These are phyloP conservation scores for Haberlea rhodopensis DNA, from an alignment of 257 asterid species.

Conservation along the genomic window DNA sequence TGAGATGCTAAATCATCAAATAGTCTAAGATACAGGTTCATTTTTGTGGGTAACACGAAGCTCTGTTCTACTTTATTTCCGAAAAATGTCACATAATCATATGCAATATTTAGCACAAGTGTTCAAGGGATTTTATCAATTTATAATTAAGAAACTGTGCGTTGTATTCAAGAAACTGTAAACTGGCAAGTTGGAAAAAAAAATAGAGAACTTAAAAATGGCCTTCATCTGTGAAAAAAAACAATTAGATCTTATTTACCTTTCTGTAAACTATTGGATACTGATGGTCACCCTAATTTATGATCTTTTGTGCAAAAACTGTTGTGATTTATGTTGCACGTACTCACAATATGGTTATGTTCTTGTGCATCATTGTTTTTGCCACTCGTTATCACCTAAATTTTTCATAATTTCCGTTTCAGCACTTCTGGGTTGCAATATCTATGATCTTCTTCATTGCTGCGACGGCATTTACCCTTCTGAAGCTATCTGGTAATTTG, in stretches of 20 bases:
- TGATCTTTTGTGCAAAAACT: not conserved
- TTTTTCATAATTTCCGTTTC: constrained; percentile 34
- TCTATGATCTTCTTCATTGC: constrained; percentile 98
- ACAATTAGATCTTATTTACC: not conserved
- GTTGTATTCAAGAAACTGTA: not conserved
- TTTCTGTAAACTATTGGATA: constrained; percentile 1
- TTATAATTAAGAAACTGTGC: no score
- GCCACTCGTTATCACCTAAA: constrained; percentile 18
- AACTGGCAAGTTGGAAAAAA: not conserved
- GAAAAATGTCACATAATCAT: not conserved
- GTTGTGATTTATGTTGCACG: not conserved
- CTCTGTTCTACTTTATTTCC: not conserved
- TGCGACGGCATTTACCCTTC: constrained; percentile 82
- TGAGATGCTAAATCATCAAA: not conserved
- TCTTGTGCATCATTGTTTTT: constrained; percentile 11
- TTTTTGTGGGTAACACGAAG: not conserved
- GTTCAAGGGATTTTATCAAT: not conserved
- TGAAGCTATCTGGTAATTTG: constrained; percentile 72
- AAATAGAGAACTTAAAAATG: not conserved
- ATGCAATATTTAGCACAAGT: not conserved
- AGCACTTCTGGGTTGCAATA: constrained; percentile 99
- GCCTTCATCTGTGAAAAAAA: not conserved
- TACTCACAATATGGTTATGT: constrained; percentile 1
- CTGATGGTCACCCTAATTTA: not conserved
- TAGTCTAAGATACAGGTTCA: not conserved